These are phyloP conservation scores for Mucor plumbeus DNA, from an alignment of 371 early-diverging fungal species.

Conservation along the genomic window DNA sequence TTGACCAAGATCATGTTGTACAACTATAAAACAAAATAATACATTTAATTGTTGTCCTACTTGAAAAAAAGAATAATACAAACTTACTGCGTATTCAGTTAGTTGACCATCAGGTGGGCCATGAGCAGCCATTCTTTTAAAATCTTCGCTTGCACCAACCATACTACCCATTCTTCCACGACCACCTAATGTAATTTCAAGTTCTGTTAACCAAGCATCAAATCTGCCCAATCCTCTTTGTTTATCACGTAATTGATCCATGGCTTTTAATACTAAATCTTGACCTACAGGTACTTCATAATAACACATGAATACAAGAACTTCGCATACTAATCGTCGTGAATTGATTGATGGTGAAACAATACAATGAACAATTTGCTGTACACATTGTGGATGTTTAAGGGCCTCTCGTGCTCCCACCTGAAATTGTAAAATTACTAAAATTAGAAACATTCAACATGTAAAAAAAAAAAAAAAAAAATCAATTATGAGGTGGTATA, in stretches of 20 bases:
- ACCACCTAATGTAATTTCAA: slow-evolving; percentile 75
- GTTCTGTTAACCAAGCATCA: slow-evolving; percentile 82
- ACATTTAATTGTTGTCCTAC: slow-evolving; percentile 2
- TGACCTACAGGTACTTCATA: slow-evolving; percentile 79
- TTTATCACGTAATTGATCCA: slow-evolving; percentile 63
- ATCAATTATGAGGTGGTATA: background rate
- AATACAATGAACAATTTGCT: slow-evolving; percentile 76
- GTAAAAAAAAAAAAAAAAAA: background rate
- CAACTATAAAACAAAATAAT: slow-evolving; percentile 38
- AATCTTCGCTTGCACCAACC: slow-evolving; percentile 81
- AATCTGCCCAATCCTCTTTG: slow-evolving; percentile 69
- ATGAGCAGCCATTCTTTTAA: slow-evolving; percentile 64
- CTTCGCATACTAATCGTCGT: slow-evolving; percentile 79
- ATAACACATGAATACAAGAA: slow-evolving; percentile 83
- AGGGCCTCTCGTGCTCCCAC: slow-evolving; percentile 84
- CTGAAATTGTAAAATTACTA: slow-evolving; percentile 27
- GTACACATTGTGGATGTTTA: slow-evolving; percentile 69
- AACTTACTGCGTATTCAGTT: slow-evolving; percentile 71
- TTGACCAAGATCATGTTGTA: slow-evolving; percentile 85
- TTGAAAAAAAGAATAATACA: background rate
- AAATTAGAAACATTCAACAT: slow-evolving; percentile 3
- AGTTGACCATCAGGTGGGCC: slow-evolving; percentile 73
- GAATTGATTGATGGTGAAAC: slow-evolving; percentile 76
- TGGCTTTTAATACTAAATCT: slow-evolving; percentile 73
- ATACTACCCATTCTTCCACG: slow-evolving; percentile 86